Conservation (phyloP, 306 rosid species). For the Glycine tomentella region DNA sequence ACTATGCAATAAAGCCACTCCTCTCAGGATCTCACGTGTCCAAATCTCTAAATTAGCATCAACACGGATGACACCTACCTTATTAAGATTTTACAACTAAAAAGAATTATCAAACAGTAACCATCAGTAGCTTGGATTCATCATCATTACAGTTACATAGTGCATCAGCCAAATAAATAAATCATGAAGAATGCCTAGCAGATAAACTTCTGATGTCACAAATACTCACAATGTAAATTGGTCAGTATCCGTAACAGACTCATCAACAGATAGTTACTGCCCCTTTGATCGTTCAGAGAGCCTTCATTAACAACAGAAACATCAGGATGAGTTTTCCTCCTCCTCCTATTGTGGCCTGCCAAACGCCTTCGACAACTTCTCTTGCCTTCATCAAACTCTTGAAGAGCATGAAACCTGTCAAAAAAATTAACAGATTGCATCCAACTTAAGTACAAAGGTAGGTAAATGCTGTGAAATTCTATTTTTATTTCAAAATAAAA, state of each 20-base stretch:
- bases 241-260: constrained; percentile 80
- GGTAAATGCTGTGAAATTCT: constrained; percentile 5
- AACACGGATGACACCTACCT: background rate
- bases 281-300: constrained; percentile 67
- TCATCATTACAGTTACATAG: constrained; percentile 19
- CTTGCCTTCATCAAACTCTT: constrained; percentile 95
- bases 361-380: constrained; percentile 94
- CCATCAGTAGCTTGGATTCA: background rate
- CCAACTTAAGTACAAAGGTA: constrained; percentile 33
- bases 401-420: constrained; percentile 91
- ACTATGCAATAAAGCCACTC: too few species aligned
- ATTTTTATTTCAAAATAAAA: background rate
- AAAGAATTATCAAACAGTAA: background rate
- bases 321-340: constrained; percentile 84
- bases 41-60: constrained; percentile 16
- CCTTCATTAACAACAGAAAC: constrained; percentile 64
- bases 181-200: constrained; percentile 33
- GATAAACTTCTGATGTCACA: constrained; percentile 34
- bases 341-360: constrained; percentile 88
- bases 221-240: constrained; percentile 75
- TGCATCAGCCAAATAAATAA: constrained; percentile 42
- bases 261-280: constrained; percentile 73
- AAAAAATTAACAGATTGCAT: constrained; percentile 29
- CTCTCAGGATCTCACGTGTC: background rate
- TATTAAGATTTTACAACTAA: constrained; percentile 24